Evolutionary conservation across 352 stramenopile genomes (phyloP).

Genomic region (Phytophthora vignae): DNA sequence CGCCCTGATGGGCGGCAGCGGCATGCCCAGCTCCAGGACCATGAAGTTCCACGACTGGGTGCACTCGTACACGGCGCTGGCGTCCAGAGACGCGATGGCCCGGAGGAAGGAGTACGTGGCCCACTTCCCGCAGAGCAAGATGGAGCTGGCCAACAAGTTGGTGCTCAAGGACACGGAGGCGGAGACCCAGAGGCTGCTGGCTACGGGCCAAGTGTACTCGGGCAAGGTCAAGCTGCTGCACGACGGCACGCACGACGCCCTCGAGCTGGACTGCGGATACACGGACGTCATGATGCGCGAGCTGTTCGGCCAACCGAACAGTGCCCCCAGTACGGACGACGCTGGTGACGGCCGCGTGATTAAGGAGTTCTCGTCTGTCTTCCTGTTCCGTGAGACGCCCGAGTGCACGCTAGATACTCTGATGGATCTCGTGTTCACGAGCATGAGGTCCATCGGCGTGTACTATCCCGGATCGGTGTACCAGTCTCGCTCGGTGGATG

Average conservation of each 20-base stretch:
- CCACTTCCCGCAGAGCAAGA: conserved; percentile 65
- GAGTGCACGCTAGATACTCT: conserved; percentile 53
- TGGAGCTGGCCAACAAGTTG: conserved; percentile 63
- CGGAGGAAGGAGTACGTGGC: conserved; percentile 57
- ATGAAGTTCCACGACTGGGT: conserved; percentile 82
- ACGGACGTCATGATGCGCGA: conserved; percentile 41
- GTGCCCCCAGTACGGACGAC: conserved; percentile 26
- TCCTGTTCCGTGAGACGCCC: conserved; percentile 57
- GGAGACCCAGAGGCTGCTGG: conserved; percentile 36
- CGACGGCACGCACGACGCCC: conserved; percentile 49
- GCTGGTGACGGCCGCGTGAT: conserved; percentile 56
- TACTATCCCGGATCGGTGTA: conserved; percentile 64
- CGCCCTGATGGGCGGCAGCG: conserved; percentile 44
- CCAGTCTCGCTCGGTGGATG: conserved; percentile 43
- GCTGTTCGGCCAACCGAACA: conserved; percentile 32
- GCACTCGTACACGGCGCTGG: conserved; percentile 73
- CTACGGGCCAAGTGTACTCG: conserved; percentile 42
- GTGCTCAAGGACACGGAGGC: conserved; percentile 62
- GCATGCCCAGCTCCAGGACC: conserved; percentile 50
- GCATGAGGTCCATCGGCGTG: conserved; percentile 59
- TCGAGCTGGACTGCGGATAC: conserved; percentile 38
- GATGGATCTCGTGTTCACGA: conserved; percentile 48
- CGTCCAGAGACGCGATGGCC: conserved; percentile 30
- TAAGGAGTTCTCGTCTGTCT: conserved; percentile 77
- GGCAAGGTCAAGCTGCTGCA: conserved; percentile 56